phyloP scores from a whole-genome alignment of 176 grass and related monocot genomes.

The Aegilops umbellulata region DNA sequence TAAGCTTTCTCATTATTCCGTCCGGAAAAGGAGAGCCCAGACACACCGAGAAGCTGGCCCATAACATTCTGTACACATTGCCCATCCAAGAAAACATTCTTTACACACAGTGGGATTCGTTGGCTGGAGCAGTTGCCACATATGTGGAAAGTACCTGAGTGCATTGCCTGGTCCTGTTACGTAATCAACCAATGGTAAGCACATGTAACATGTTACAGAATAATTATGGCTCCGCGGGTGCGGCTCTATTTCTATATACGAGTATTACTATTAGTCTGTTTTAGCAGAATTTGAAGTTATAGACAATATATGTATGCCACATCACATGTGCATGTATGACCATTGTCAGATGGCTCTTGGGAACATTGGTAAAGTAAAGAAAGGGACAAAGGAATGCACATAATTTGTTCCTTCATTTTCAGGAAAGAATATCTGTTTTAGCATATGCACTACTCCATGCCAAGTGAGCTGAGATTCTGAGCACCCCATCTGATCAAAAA shows the following conservation, averaged over 20 bases:
- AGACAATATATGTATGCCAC: neutral
- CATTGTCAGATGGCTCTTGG: too few species aligned
- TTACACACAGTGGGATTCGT: neutral
- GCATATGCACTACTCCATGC: neutral
- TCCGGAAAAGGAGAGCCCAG: neutral
- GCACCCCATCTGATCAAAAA: neutral
- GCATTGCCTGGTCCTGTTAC: too few species aligned
- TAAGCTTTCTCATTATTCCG: slow-evolving; percentile 1
- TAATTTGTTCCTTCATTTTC: neutral
- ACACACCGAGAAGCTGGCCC: slow-evolving; percentile 14
- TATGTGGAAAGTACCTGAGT: too few species aligned
- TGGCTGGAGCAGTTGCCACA: too few species aligned
- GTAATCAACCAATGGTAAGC: neutral
- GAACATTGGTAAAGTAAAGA: neutral
- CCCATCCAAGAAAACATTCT: neutral
- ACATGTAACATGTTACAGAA: neutral
- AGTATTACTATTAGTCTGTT: too few species aligned
- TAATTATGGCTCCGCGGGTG: neutral
- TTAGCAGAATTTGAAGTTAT: too few species aligned
- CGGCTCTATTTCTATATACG: too few species aligned
- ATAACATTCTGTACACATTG: slow-evolving; percentile 23
- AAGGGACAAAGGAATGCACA: neutral
- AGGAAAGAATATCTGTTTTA: neutral
- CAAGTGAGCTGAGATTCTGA: neutral
- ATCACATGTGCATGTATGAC: neutral